Evolutionary conservation across 768 basidiomycete genomes (phyloP).

Genomic region (Guyanaporus albipodus): DNA sequence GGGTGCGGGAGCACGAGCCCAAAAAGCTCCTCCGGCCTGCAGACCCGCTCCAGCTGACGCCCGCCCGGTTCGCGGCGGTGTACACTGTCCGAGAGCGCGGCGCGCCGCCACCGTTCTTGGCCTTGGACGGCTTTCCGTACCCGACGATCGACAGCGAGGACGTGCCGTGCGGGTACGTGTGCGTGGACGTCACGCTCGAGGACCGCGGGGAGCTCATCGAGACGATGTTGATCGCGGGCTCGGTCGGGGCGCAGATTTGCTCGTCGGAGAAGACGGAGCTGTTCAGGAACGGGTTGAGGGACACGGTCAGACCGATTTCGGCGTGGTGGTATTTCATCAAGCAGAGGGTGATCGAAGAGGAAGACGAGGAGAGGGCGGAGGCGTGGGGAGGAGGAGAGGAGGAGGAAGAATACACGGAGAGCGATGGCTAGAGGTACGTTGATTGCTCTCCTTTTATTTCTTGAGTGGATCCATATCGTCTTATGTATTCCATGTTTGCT

Average conservation of each 20-base stretch:
- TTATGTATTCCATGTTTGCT: too few relatives aligned
- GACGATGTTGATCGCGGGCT: conserved; percentile 30
- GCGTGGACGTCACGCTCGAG: conserved; percentile 27
- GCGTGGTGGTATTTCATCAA: conserved; percentile 33
- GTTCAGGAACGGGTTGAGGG: conserved; percentile 29
- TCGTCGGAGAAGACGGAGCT: conserved; percentile 28
- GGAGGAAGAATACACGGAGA: too few relatives aligned
- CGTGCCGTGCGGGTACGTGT: conserved; percentile 29
- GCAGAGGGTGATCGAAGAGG: neutral
- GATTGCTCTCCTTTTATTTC: too few relatives aligned
- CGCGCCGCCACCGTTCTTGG: conserved; percentile 21
- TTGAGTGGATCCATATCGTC: too few relatives aligned
- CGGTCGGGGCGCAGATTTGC: conserved; percentile 28
- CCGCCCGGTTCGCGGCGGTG: conserved; percentile 25
- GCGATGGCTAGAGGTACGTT: too few relatives aligned
- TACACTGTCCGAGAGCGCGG: conserved; percentile 21
- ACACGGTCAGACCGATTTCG: conserved; percentile 29
- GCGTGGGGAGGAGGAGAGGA: too few relatives aligned
- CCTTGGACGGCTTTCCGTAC: conserved; percentile 28
- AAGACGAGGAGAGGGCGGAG: neutral
- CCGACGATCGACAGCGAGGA: conserved; percentile 27
- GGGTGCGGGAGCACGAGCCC: conserved; percentile 26
- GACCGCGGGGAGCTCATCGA: conserved; percentile 25
- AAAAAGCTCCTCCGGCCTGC: conserved; percentile 31
- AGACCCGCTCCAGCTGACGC: conserved; percentile 21